Conservation (phyloP, 2,329 filamentous ascomycete genomes). For the Clarireedia sp. region DNA sequence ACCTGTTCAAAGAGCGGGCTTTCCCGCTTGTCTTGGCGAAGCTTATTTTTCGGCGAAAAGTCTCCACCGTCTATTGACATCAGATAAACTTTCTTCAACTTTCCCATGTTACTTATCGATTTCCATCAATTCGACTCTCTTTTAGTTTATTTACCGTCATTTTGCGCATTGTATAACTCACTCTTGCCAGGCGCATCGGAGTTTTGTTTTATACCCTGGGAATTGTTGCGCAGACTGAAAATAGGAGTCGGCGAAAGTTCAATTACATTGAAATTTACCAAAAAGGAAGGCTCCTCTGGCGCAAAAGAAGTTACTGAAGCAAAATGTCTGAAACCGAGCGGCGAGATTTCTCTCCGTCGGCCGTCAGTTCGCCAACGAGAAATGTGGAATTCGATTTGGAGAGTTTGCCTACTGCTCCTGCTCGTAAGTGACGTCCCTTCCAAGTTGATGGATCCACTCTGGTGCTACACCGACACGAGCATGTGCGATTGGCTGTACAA, state of each 20-base stretch:
- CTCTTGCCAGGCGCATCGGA: not conserved
- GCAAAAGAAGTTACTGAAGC: not conserved
- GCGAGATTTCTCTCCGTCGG: slow-evolving; percentile 12
- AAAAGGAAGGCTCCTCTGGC: too few species aligned
- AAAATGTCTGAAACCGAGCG: slow-evolving; percentile 1
- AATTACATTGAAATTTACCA: not conserved
- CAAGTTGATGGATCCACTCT: not conserved
- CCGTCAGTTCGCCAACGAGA: not conserved
- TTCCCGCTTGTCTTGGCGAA: not conserved
- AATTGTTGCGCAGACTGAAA: too few species aligned
- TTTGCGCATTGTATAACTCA: not conserved
- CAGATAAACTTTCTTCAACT: not conserved
- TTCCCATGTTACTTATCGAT: not conserved
- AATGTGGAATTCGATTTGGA: slow-evolving; percentile 2
- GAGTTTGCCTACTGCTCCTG: not conserved
- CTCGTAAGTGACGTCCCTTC: not conserved
- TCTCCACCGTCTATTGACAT: not conserved
- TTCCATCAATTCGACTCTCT: not conserved
- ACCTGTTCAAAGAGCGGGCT: not conserved
- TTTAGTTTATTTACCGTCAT: not conserved
- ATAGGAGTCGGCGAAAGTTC: not conserved
- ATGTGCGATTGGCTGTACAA: not conserved
- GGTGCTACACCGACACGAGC: not conserved
- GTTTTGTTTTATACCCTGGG: too few species aligned
- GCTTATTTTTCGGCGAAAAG: not conserved